Percentiles rank a stretch among this genome's conserved stretches.
Conservation (phyloP, 495 filamentous ascomycete species). For the Aspergillus baeticus region DNA sequence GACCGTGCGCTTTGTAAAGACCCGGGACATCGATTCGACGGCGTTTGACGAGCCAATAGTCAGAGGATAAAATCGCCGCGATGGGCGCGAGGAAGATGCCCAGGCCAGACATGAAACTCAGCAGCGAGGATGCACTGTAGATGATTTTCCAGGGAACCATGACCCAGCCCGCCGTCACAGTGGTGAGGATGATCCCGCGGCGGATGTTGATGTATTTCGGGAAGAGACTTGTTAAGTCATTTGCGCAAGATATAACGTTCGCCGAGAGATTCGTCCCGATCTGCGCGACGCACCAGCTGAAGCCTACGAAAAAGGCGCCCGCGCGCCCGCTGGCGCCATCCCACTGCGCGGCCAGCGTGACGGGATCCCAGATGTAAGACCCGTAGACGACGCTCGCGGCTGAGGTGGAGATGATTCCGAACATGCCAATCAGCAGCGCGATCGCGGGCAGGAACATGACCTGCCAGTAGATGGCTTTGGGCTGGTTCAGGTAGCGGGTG, state of each 20-base stretch:
- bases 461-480: slow-evolving; percentile 3
- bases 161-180: not conserved
- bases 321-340: not conserved
- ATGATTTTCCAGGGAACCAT: slow-evolving; percentile 10
- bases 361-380: not conserved
- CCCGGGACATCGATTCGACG: slow-evolving; percentile 1
- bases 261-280: slow-evolving; percentile 4
- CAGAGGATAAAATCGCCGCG: not conserved
- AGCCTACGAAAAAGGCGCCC: slow-evolving; percentile 8
- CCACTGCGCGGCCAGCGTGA: not conserved
- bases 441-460: slow-evolving; percentile 1
- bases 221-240: not conserved
- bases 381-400: slow-evolving; percentile 4
- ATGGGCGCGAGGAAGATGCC: slow-evolving; percentile 4
- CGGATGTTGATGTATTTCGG: slow-evolving; percentile 10
- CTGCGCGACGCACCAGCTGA: slow-evolving; percentile 7
- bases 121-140: not conserved
- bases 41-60: slow-evolving; percentile 8
- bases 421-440: slow-evolving; percentile 1
- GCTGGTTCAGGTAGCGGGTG: not conserved
- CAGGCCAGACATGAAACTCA: slow-evolving; percentile 7
- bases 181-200: slow-evolving; percentile 4
- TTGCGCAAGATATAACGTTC: slow-evolving; percentile 1
- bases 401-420: slow-evolving; percentile 3
- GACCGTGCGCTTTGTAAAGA: not conserved